Conservation (phyloP, 1,284 basidiomycete species). For the Gymnopus androsaceus region DNA sequence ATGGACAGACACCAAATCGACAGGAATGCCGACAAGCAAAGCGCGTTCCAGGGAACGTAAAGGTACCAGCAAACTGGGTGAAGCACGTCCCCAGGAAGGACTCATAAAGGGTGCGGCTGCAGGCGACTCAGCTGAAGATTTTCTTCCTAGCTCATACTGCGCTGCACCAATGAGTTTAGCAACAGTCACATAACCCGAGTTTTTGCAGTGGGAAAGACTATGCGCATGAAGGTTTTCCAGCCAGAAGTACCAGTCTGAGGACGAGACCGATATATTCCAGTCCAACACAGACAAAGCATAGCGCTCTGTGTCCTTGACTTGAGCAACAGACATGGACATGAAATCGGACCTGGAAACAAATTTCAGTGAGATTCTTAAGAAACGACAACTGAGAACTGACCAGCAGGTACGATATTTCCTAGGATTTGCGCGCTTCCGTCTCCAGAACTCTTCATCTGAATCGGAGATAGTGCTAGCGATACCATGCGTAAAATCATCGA, state of each 20-base stretch:
- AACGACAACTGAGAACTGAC: constrained; percentile 35
- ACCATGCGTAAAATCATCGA: constrained; percentile 47
- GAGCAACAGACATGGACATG: constrained; percentile 28
- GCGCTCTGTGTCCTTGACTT: constrained; percentile 33
- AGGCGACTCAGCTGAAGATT: too few species aligned
- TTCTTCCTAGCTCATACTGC: background rate
- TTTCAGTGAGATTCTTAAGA: background rate
- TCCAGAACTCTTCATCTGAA: background rate
- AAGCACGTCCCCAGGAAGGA: background rate
- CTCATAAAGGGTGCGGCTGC: background rate
- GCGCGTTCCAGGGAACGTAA: background rate
- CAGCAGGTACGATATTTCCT: constrained; percentile 6
- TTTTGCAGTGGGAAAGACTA: background rate
- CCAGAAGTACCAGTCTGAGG: constrained; percentile 14
- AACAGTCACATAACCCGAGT: background rate
- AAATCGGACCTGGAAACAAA: constrained; percentile 30
- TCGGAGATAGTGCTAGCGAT: background rate
- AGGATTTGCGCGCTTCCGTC: background rate
- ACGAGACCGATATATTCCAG: constrained; percentile 25
- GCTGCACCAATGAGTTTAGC: background rate
- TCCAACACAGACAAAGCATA: constrained; percentile 29
- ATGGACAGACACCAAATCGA: background rate
- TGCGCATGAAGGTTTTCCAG: background rate
- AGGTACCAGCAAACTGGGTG: background rate
- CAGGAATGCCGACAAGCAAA: background rate